Conservation (phyloP, 768 basidiomycete genomes). For the Termitomyces titanicus region DNA sequence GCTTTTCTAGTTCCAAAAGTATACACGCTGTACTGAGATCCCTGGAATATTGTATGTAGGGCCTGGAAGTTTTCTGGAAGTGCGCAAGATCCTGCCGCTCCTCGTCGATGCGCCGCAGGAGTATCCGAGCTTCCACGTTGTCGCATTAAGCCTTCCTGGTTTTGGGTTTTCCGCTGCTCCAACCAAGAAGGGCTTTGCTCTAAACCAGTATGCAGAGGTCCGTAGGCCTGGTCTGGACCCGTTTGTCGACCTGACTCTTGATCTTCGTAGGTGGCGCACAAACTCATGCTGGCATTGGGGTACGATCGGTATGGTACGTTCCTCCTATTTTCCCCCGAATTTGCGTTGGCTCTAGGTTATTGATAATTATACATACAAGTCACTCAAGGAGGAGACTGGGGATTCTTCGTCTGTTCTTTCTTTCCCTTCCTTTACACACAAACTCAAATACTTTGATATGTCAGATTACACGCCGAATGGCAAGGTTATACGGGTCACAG, state of each 20-base stretch:
- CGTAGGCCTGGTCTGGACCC: conserved; percentile 20
- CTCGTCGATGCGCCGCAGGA: conserved; percentile 38
- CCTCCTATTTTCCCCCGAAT: not conserved
- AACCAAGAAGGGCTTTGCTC: conserved; percentile 45
- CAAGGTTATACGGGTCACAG: conserved; percentile 27
- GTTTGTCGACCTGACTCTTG: not conserved
- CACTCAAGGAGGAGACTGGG: conserved; percentile 49
- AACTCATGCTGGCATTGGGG: conserved; percentile 45
- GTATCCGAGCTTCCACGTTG: conserved; percentile 59
- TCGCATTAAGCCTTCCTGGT: conserved; percentile 54
- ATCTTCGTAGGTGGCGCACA: conserved; percentile 35
- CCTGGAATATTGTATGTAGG: conserved; percentile 29
- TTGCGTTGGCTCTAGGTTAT: not conserved
- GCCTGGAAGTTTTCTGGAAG: conserved; percentile 60
- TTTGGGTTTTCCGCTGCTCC: conserved; percentile 61
- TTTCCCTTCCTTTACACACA: not conserved
- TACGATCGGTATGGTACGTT: conserved; percentile 42
- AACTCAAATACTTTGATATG: not conserved
- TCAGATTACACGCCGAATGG: conserved; percentile 25
- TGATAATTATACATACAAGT: conserved; percentile 25
- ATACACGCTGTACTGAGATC: not conserved
- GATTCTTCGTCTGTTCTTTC: conserved; percentile 24
- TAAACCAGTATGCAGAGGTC: conserved; percentile 47
- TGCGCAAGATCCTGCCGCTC: conserved; percentile 52
- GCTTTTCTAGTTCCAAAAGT: not conserved